Conservation (phyloP, 2,329 filamentous ascomycete species). For the Alternaria incomplexa region DNA sequence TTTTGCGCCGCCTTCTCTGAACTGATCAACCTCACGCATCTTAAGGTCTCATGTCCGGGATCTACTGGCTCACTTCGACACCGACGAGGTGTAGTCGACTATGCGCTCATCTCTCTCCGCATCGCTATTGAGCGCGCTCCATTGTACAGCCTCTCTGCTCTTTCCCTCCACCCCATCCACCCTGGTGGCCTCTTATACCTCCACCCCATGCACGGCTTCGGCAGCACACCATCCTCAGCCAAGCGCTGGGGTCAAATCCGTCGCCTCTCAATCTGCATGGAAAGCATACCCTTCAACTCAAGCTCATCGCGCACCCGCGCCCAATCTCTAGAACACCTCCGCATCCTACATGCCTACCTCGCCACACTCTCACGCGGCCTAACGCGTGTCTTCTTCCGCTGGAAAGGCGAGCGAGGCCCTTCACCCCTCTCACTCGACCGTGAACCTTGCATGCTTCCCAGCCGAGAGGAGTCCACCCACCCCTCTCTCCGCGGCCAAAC, state of each 20-base stretch:
- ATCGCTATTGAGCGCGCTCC: constrained; percentile 80
- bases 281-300: constrained; percentile 69
- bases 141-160: constrained; percentile 67
- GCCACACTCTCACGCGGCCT: constrained; percentile 70
- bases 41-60: constrained; percentile 78
- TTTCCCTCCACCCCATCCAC: constrained; percentile 77
- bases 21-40: constrained; percentile 72
- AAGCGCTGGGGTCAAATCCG: constrained; percentile 80
- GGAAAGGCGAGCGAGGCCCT: constrained; percentile 75
- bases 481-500: constrained; percentile 42
- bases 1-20: constrained; percentile 78
- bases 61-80: constrained; percentile 71
- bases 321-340: constrained; percentile 69
- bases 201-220: constrained; percentile 75
- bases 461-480: constrained; percentile 41
- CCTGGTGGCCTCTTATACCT: constrained; percentile 78
- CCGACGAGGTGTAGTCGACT: constrained; percentile 80
- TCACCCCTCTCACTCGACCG: constrained; percentile 73
- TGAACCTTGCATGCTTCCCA: constrained; percentile 72
- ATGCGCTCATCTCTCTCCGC: constrained; percentile 83
- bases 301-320: constrained; percentile 58
- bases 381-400: constrained; percentile 76
- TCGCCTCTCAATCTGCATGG: constrained; percentile 74
- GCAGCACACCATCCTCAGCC: constrained; percentile 72
- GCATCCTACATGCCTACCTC: constrained; percentile 78